phyloP scores from a whole-genome alignment of 2,329 filamentous ascomycete genomes.

The Beauveria medogensis region DNA sequence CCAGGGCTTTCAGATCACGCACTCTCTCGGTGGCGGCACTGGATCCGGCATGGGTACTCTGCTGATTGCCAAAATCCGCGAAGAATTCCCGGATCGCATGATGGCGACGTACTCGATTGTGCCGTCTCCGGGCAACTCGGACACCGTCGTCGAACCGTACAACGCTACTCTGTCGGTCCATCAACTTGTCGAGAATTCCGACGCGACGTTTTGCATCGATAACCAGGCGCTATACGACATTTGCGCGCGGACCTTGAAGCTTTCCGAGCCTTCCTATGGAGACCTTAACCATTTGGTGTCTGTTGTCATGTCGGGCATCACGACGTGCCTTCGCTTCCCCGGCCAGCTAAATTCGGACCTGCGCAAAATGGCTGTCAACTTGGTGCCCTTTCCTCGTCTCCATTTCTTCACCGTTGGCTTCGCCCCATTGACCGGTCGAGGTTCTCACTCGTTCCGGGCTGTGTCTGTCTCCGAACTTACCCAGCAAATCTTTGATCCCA shows the following conservation, averaged over 20 bases:
- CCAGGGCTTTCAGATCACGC: conserved; percentile 99
- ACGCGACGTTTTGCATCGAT: conserved; percentile 99
- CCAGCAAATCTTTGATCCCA: conserved; percentile 99
- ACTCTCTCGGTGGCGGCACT: conserved; percentile 99
- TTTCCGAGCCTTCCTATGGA: conserved; percentile 94
- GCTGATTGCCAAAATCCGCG: conserved; percentile 99
- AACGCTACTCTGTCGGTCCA: conserved; percentile 98
- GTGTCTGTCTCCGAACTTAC: conserved; percentile 96
- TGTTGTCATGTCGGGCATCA: conserved; percentile 98
- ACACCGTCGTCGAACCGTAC: conserved; percentile 99
- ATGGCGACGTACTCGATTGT: conserved; percentile 99
- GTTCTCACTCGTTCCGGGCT: conserved; percentile 88
- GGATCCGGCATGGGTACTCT: conserved; percentile 99
- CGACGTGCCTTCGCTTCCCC: conserved; percentile 96
- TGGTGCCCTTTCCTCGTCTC: conserved; percentile 89
- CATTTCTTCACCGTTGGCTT: conserved; percentile 99
- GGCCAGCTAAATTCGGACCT: conserved; percentile 99
- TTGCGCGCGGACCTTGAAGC: conserved; percentile 99
- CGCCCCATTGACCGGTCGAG: conserved; percentile 83
- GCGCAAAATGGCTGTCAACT: conserved; percentile 99
- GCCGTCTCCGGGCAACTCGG: conserved; percentile 97
- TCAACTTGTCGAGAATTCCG: conserved; percentile 99
- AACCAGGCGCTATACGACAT: conserved; percentile 99
- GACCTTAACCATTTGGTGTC: conserved; percentile 99
- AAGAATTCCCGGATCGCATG: conserved; percentile 99